phyloP scores from a whole-genome alignment of 148 eudicot species.

The Rhododendron ovatum region DNA sequence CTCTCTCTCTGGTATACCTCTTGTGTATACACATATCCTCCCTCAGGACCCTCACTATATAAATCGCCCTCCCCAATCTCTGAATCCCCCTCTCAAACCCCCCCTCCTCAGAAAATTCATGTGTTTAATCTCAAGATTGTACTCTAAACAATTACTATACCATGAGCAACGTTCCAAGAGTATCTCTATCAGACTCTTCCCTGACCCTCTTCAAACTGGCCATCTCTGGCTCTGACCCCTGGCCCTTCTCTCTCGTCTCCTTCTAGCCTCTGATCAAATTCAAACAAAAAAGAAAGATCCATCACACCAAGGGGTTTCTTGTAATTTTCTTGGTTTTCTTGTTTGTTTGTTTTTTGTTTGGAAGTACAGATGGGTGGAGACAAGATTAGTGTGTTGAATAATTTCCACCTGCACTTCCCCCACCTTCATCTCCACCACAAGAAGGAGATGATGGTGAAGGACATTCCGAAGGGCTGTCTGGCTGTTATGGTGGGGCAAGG shows the following conservation, averaged over 20 bases:
- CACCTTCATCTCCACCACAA: constrained; percentile 35
- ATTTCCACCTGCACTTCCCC: constrained; percentile 36
- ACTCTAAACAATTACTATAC: neutral
- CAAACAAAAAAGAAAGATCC: neutral
- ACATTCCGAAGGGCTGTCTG: constrained; percentile 75
- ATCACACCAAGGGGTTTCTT: neutral
- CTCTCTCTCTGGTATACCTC: neutral
- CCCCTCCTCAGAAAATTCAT: constrained; percentile 2
- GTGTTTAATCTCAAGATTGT: neutral
- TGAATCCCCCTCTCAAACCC: neutral
- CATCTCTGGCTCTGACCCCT: constrained; percentile 75
- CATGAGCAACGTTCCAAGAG: constrained; percentile 81
- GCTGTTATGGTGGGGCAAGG: constrained; percentile 74
- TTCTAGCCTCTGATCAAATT: constrained; percentile 20
- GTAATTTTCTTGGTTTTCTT: neutral
- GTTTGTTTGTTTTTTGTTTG: neutral
- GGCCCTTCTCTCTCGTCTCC: constrained; percentile 64
- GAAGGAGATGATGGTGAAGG: constrained; percentile 22
- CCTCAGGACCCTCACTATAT: neutral
- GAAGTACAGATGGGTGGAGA: constrained; percentile 35
- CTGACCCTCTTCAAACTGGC: constrained; percentile 60
- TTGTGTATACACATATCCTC: neutral
- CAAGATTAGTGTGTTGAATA: constrained; percentile 24
- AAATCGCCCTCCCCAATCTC: neutral
- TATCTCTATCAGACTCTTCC: constrained; percentile 57